Percentiles rank a stretch among this genome's conserved stretches.
Evolutionary conservation across 345 rosid genomes (phyloP).

Genomic region (Populus davidiana): DNA sequence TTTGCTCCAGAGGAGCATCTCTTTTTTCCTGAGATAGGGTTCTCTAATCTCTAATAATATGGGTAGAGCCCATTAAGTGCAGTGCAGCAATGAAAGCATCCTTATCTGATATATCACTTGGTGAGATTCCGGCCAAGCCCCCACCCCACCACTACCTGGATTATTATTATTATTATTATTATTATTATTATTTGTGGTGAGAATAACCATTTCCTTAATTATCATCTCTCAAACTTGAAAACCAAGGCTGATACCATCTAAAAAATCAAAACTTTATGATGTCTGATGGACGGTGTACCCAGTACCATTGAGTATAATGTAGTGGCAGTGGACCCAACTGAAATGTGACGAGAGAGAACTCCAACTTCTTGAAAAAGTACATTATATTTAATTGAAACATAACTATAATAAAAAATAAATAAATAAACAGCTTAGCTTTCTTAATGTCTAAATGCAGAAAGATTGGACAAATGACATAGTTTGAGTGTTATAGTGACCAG

Average conservation of each 20-base stretch:
- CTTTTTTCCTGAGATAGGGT: background rate
- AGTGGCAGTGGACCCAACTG: background rate
- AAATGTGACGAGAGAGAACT: background rate
- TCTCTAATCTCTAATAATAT: background rate
- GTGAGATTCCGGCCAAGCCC: background rate
- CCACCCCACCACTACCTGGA: background rate
- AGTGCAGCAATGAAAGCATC: background rate
- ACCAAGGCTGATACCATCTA: background rate
- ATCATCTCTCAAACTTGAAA: background rate
- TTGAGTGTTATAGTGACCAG: background rate
- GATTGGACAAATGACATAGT: background rate
- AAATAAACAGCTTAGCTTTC: background rate
- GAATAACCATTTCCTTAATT: background rate
- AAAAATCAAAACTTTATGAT: too few species aligned
- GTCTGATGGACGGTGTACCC: background rate
- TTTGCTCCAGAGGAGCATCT: too few species aligned
- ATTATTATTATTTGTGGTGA: too few species aligned
- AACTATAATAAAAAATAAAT: background rate
- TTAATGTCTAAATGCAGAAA: background rate
- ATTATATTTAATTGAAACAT: background rate
- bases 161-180: background rate
- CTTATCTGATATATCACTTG: background rate
- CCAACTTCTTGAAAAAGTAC: background rate
- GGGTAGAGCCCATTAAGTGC: background rate
- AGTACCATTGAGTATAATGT: too few species aligned